phyloP scores from a whole-genome alignment of 164 flowering plant genomes.

The Piper longum region DNA sequence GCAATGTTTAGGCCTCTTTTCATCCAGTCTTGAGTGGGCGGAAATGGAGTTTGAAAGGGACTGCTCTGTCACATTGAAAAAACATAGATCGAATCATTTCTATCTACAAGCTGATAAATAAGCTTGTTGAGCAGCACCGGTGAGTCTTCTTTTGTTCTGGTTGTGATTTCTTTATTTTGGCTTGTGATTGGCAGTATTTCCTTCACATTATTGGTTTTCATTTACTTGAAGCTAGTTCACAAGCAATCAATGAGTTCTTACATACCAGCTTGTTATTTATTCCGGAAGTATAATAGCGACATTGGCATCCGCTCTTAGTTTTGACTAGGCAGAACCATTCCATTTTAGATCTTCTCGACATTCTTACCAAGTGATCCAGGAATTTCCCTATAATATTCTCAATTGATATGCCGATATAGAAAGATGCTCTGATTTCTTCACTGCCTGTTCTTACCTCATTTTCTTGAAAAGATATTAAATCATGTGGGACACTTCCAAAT shows the following conservation, averaged over 20 bases:
- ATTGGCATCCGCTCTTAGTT: not conserved
- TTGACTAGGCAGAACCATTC: constrained; percentile 1
- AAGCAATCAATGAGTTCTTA: too few species aligned
- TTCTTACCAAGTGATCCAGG: constrained; percentile 3
- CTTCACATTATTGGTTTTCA: not conserved
- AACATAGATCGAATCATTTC: constrained; percentile 42
- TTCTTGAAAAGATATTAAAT: constrained; percentile 9
- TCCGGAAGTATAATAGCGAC: too few species aligned
- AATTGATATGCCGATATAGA: constrained; percentile 2
- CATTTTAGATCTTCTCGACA: constrained; percentile 5
- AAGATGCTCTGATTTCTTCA: constrained; percentile 3
- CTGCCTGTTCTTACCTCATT: constrained; percentile 2
- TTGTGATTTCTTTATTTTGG: not conserved
- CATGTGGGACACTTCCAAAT: constrained; percentile 4
- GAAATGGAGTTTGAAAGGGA: constrained; percentile 35
- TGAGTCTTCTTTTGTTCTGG: constrained; percentile 15
- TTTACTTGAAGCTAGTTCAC: not conserved
- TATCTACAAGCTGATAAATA: constrained; percentile 59
- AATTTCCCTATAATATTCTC: constrained; percentile 3
- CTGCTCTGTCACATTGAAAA: constrained; percentile 4
- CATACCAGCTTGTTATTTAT: too few species aligned
- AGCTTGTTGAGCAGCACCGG: constrained; percentile 73
- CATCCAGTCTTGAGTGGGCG: constrained; percentile 75
- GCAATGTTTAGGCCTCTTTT: constrained; percentile 83
- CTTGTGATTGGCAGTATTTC: not conserved